Evolutionary conservation across 768 basidiomycete species (phyloP), one percentile per base, ranked within the genome.

Genomic region (Phylloporus arenicola): DNA sequence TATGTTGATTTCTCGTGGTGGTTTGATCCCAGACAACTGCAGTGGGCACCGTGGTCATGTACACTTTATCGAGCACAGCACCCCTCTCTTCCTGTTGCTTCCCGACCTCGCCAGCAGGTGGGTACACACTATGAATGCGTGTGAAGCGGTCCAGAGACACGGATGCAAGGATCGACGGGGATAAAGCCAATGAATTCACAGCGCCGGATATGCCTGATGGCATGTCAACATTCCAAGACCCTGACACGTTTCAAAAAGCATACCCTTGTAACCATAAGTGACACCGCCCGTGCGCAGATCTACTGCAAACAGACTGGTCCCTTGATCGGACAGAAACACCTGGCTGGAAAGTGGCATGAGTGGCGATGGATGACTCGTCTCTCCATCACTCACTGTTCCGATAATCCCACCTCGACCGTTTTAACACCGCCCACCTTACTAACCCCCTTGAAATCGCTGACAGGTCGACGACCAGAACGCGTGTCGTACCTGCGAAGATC

Each of bases 401-500:
- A 68, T 2, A 71, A 60, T 13, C 88, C 86, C 38, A 73, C 74
- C 57, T 83, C 78, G 3, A 91, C 61, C 16, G 72, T 57, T 48
- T 73, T 78, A 12, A 92, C 69, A 9, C 85, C 88, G 24, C 82
- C 83, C 3, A 71, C 71, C 61, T 83, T 83, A 9, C 72, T 76
- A 13, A 87, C 61, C 12, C 71, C 71, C 41, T 75, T 76, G 77
- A 87, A 91, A 53, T 85, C 76, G 20, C 77, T 70, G n/a, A 84
- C 75, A 16, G 90, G 90, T 37, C 80, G 74, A 16, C 80, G 78
- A 20, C 78, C 81, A 8, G 80, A 74, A 45, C 88, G 81, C 1
- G 82, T 84, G 58, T 93, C 91, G 58, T 93, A 93, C 37, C 79
- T 75, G 40, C 85, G 80, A 6, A 92, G 70, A 57, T 87, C 77